These are phyloP conservation scores for Exophiala viscosa DNA, from an alignment of 2,329 filamentous ascomycete genomes.

Conservation along the genomic window DNA sequence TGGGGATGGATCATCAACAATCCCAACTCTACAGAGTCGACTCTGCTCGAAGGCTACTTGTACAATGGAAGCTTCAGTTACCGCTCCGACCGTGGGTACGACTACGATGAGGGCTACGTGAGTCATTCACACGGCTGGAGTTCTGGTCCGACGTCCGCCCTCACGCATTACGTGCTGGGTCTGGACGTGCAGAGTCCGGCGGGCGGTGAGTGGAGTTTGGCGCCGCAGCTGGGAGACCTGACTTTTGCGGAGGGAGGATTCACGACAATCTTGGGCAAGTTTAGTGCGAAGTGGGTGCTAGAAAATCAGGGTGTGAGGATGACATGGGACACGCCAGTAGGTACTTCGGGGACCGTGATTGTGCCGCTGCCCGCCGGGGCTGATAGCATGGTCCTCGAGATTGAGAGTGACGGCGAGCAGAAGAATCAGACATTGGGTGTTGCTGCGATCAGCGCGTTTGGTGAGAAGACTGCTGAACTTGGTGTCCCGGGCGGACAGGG, in stretches of 20 bases:
- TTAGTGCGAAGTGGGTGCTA: conserved; percentile 1
- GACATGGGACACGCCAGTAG: neutral
- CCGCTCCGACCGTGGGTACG: conserved; percentile 51
- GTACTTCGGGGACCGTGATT: neutral
- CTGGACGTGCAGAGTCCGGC: conserved; percentile 39
- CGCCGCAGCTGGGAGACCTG: conserved; percentile 45
- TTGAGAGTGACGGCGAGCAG: neutral
- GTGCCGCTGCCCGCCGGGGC: neutral
- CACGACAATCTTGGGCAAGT: conserved; percentile 44
- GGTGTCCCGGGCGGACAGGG: neutral
- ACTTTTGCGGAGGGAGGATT: conserved; percentile 45
- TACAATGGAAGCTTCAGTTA: conserved; percentile 57
- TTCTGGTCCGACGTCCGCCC: conserved; percentile 40
- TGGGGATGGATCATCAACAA: conserved; percentile 62
- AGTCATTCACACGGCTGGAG: conserved; percentile 45
- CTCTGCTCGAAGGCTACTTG: conserved; percentile 58
- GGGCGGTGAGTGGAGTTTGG: conserved; percentile 43
- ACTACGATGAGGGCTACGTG: conserved; percentile 44
- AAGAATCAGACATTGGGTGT: neutral
- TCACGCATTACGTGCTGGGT: conserved; percentile 46
- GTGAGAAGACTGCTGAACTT: neutral
- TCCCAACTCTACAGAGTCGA: conserved; percentile 56
- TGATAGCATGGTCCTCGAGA: neutral
- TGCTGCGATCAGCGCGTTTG: neutral
- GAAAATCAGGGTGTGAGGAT: neutral